Evolutionary conservation across 2,329 filamentous ascomycete genomes (phyloP), one percentile per base, ranked within the genome.

Genomic region (Ascosphaera pollenicola): DNA sequence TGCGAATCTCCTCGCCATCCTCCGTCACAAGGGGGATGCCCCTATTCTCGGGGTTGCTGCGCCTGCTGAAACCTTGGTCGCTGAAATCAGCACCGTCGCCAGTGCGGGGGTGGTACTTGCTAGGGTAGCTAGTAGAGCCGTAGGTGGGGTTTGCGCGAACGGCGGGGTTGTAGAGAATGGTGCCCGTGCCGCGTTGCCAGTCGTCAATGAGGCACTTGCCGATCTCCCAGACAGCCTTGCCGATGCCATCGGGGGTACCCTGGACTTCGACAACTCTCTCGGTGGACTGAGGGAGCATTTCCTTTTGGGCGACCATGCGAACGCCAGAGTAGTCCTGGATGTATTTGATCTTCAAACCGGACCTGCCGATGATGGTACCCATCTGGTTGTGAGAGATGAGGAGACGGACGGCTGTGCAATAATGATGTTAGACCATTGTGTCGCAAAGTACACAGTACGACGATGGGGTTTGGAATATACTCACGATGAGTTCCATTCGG

Each of bases 371-470:
- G 63, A 98, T 94, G 52, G 89, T 98, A 45, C 89, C 89, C 89
- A 98, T 98, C 63, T 98, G 89, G 60, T 95, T 95, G 66, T 98
- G 87, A 26, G 89, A 98, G 60, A 98, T 95, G 56, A 98, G 77
- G 24, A 98, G 76, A 55, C 93, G 93, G 59, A 98, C 81, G 44
- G 89, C 89, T 98, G 17, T 7, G 18, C 40, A 40, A 19, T 15
- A 21, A 26, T 35, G 16, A 32, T 28, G 38, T 17, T 30, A 21
- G 30, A 39, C 44, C 40, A 40, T 37, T 32, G 28, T 8, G 38
- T 41, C 18, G 16, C 15, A 30, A 3, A 26, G 19, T 16, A 8
- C 6, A 38, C 15, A 16, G 16, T 19, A 36, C n/a, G 32, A 42
- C 30, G 8, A 35, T 16, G 26, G 35, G 26, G 28, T 35, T 38